These are phyloP conservation scores for Paramarasmius palmivorus DNA, from an alignment of 1,284 basidiomycete species.

Conservation along the genomic window DNA sequence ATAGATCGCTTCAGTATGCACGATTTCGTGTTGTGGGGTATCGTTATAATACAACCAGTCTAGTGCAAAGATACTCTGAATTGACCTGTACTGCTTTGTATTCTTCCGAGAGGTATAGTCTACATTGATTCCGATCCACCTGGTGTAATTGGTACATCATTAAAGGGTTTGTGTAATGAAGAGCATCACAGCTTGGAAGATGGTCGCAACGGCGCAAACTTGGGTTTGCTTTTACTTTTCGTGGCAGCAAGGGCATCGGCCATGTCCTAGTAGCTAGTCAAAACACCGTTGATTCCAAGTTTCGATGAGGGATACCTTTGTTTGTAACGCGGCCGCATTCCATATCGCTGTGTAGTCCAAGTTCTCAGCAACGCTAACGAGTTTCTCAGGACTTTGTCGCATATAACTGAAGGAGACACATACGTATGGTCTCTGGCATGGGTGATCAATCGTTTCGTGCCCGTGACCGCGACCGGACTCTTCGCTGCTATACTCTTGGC, in stretches of 20 bases:
- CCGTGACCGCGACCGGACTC: constrained; percentile 79
- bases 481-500: constrained; percentile 74
- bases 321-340: constrained; percentile 75
- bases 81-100: too few relatives aligned
- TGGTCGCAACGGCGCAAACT: constrained; percentile 29
- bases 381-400: not conserved
- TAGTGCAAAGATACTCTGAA: too few relatives aligned
- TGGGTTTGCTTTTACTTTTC: constrained; percentile 28
- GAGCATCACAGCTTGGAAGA: constrained; percentile 22
- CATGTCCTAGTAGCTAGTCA: constrained; percentile 30
- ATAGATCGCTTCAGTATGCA: too few relatives aligned
- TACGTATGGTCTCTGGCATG: constrained; percentile 81
- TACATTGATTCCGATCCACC: too few relatives aligned
- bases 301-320: constrained; percentile 46
- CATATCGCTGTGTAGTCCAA: constrained; percentile 79
- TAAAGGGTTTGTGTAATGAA: too few relatives aligned
- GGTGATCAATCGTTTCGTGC: constrained; percentile 77
- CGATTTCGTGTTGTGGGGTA: too few relatives aligned
- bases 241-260: constrained; percentile 29
- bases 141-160: too few relatives aligned
- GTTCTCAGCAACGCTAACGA: constrained; percentile 70
- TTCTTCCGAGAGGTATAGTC: too few relatives aligned
- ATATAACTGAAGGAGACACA: constrained; percentile 21
- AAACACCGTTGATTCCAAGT: not conserved
- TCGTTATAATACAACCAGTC: too few relatives aligned